A percentile compares a stretch with the other conserved stretches of the same genome.
These are phyloP conservation scores for Cryptosporidium felis DNA, from an alignment of 169 alveolate genomes.

Conservation along the genomic window DNA sequence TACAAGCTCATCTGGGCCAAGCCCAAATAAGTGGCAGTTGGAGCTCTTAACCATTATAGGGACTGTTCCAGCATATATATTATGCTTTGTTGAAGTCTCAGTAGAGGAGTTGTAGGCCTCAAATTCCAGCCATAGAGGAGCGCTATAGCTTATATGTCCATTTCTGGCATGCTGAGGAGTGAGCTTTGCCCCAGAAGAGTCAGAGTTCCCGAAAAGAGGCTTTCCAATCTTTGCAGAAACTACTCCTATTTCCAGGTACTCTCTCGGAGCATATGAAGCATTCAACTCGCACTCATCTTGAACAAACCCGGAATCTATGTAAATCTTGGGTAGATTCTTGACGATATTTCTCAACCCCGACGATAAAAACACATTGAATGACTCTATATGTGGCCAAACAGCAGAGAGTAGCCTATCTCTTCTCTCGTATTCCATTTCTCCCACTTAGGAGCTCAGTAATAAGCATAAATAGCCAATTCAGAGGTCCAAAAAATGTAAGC, in stretches of 20 bases:
- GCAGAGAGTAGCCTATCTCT: conserved; percentile 64
- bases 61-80: conserved; percentile 90
- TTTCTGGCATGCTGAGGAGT: conserved; percentile 92
- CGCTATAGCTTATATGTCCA: conserved; percentile 89
- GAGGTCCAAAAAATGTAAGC: neutral
- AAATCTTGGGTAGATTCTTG: conserved; percentile 48
- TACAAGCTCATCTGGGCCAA: conserved; percentile 89
- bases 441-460: neutral
- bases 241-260: conserved; percentile 44
- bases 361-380: conserved; percentile 44
- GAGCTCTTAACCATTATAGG: conserved; percentile 97
- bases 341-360: conserved; percentile 47
- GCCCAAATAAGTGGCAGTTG: conserved; percentile 90
- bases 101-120: conserved; percentile 80
- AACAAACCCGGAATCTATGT: conserved; percentile 40
- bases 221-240: conserved; percentile 58
- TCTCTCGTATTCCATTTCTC: conserved; percentile 60
- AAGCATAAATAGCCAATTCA: conserved; percentile 10
- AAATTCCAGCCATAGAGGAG: conserved; percentile 90
- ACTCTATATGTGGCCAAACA: conserved; percentile 71
- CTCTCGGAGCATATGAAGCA: conserved; percentile 47
- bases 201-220: conserved; percentile 67
- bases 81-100: conserved; percentile 80
- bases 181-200: conserved; percentile 76
- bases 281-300: conserved; percentile 63